phyloP scores from a whole-genome alignment of 2,329 filamentous ascomycete genomes.

The Neoscytalidium dimidiatum region DNA sequence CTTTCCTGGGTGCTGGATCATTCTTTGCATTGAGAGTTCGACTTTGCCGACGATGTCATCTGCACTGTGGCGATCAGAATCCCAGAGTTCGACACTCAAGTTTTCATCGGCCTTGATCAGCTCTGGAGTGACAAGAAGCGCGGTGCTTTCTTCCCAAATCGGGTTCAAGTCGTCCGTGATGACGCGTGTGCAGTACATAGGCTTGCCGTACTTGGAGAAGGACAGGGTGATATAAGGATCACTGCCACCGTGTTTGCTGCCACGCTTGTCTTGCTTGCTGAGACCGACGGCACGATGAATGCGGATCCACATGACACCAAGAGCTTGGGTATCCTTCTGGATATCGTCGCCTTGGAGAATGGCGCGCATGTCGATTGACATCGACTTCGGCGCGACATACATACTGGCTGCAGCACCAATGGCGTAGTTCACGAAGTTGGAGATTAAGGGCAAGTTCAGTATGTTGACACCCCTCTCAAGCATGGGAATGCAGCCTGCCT shows the following conservation, averaged over 20 bases:
- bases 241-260: conserved; percentile 81
- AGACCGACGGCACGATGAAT: conserved; percentile 86
- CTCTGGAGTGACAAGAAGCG: conserved; percentile 82
- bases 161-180: conserved; percentile 95
- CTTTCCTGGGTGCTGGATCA: conserved; percentile 89
- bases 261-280: conserved; percentile 86
- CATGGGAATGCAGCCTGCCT: conserved; percentile 89
- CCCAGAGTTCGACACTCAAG: conserved; percentile 92
- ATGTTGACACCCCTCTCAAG: conserved; percentile 88
- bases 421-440: conserved; percentile 95
- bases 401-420: conserved; percentile 83
- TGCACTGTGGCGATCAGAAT: conserved; percentile 87
- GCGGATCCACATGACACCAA: conserved; percentile 89
- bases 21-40: conserved; percentile 88
- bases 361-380: conserved; percentile 88
- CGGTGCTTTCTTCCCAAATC: conserved; percentile 85
- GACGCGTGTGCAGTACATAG: conserved; percentile 95
- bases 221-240: conserved; percentile 95
- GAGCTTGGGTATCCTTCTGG: conserved; percentile 81
- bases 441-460: conserved; percentile 87
- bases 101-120: conserved; percentile 93
- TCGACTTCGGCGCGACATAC: conserved; percentile 92
- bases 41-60: conserved; percentile 96
- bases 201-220: conserved; percentile 96
- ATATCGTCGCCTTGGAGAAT: conserved; percentile 91